Percentiles rank a stretch among this genome's conserved stretches.
Conservation (phyloP, 106 monocot genomes). For the Xerophyta viscosa region DNA sequence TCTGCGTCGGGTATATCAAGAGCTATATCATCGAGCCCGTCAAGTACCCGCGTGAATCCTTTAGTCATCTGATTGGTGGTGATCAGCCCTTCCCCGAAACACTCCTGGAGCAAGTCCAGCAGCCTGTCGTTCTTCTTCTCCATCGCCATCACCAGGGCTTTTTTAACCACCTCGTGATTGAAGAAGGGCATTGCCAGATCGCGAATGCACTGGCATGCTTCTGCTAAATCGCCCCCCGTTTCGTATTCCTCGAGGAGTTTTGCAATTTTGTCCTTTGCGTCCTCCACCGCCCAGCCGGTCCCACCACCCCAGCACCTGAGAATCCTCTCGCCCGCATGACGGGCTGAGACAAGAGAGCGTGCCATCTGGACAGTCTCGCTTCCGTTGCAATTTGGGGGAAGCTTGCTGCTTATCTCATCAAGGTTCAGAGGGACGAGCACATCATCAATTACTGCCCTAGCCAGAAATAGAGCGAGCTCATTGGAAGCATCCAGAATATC, state of each 20-base stretch:
- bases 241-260: constrained; percentile 81
- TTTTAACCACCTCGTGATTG: constrained; percentile 86
- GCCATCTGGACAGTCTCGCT: constrained; percentile 62
- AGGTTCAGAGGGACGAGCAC: constrained; percentile 55
- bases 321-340: constrained; percentile 77
- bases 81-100: constrained; percentile 78
- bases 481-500: constrained; percentile 79
- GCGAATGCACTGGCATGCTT: constrained; percentile 77
- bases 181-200: constrained; percentile 88
- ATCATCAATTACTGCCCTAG: constrained; percentile 84
- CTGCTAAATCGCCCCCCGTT: constrained; percentile 60
- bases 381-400: constrained; percentile 42
- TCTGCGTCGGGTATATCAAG: constrained; percentile 68
- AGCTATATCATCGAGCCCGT: constrained; percentile 62
- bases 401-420: constrained; percentile 48
- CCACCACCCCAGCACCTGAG: constrained; percentile 90
- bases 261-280: constrained; percentile 78
- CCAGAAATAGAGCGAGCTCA: constrained; percentile 76
- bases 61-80: constrained; percentile 79
- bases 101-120: constrained; percentile 47
- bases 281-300: constrained; percentile 82
- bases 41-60: constrained; percentile 67
- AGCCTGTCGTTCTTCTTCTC: constrained; percentile 79
- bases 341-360: constrained; percentile 44
- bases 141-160: constrained; percentile 83